Evolutionary conservation across 1,139 yeast species (phyloP), one percentile per base, ranked within the genome.

Genomic region (Hyphopichia khmerensis): DNA sequence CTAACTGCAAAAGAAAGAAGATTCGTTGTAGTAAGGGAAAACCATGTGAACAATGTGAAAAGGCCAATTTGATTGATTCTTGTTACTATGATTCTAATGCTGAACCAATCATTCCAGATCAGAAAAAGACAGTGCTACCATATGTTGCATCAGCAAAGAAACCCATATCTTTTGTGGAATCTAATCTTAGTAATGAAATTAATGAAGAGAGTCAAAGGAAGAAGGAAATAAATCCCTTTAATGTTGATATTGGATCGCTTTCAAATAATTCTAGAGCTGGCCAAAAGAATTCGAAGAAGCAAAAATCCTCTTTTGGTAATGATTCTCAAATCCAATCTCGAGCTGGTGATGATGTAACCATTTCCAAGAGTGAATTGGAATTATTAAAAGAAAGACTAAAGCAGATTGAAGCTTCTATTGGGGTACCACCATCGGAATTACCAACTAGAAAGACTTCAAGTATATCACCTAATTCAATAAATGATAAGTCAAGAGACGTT

Each of bases 31-130:
- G 70, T 44, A 59, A 65, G 40, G 58, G 53, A 13, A 49, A 47
- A 30, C 77, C 77, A 0, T 71, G 77, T 49, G 49, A 57, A 3
- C 68, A 63, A 39, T 71, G 77, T 53, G 47, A 58, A 5, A 64
- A 59, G 42, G 48, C 60, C 11, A 56, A 57, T 18, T 47, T 57
- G 13, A 40, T 51, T 4, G 52, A 47, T 26, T 34, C 49, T 16
- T 70, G 76, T 48, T 41, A 43, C 11, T 70, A 69, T 45, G 60
- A 61, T 24, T 54, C 51, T 27, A 46, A 40, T 21, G 53, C 54
- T 43, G 21, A 36, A 32, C 8, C 33, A 34, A 5, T 4, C 4
- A 3, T 30, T 8, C 9, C 26, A 43, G 34, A 31, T 21, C 18
- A 13, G 10, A 26, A 29, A 19, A 9, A 23, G 27, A 19, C 32